Percentiles rank a stretch among this genome's conserved stretches.
Evolutionary conservation across 2,329 filamentous ascomycete genomes (phyloP).

Genomic region (Fusarium chaquense): DNA sequence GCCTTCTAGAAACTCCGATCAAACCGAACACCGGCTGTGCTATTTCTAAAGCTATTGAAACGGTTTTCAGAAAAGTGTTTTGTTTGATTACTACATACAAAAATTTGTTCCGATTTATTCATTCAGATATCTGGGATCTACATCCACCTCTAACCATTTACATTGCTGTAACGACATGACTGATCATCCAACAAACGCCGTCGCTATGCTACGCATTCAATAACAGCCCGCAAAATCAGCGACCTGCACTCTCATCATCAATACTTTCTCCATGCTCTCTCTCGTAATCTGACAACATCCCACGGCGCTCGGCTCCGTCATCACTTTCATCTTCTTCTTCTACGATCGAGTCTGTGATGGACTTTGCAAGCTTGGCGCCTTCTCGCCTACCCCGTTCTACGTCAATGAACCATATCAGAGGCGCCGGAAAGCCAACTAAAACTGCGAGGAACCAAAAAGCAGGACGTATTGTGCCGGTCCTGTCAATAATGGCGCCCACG

Average conservation of each 20-base stretch:
- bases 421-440: conserved; percentile 86
- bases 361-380: conserved; percentile 71
- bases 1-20: conserved; percentile 13
- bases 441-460: conserved; percentile 93
- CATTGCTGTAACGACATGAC: neutral
- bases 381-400: conserved; percentile 82
- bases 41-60: neutral
- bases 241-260: conserved; percentile 19
- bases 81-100: neutral
- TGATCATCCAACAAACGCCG: conserved; percentile 35
- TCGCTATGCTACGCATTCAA: conserved; percentile 41
- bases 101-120: neutral
- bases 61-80: neutral
- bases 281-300: conserved; percentile 49
- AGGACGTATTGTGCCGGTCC: conserved; percentile 80
- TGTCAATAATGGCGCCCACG: conserved; percentile 92
- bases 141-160: neutral
- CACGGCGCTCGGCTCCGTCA: conserved; percentile 42
- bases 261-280: conserved; percentile 36
- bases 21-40: neutral
- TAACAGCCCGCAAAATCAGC: conserved; percentile 11
- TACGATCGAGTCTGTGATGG: conserved; percentile 66
- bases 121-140: conserved; percentile 9
- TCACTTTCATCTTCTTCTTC: conserved; percentile 39
- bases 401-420: conserved; percentile 86